phyloP scores from a whole-genome alignment of 257 asterid genomes.

The Solanum neorickii region DNA sequence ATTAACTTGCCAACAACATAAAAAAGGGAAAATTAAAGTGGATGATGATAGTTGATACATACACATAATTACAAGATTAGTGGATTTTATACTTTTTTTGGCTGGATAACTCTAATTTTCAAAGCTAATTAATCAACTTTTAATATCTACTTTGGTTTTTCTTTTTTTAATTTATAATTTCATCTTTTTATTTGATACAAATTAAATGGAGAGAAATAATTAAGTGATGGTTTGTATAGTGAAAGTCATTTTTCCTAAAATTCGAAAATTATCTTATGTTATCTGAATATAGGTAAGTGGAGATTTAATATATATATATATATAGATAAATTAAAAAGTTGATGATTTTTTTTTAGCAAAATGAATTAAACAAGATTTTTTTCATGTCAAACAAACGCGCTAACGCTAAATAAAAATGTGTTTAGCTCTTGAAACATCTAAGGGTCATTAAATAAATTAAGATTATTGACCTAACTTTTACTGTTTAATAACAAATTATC shows the following conservation, averaged over 20 bases:
- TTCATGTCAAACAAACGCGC: background rate
- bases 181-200: background rate
- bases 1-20: background rate
- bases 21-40: background rate
- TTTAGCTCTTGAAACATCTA: background rate
- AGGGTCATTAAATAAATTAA: background rate
- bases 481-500: background rate
- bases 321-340: too few species aligned
- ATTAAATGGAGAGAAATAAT: background rate
- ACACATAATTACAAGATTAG: background rate
- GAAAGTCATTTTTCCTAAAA: background rate
- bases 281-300: background rate
- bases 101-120: background rate
- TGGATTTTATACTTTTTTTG: background rate
- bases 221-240: background rate
- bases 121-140: background rate
- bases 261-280: background rate
- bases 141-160: background rate
- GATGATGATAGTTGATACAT: background rate
- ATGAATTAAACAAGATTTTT: background rate
- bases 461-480: background rate
- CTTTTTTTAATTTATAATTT: background rate
- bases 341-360: too few species aligned
- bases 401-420: background rate
- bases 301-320: too few species aligned